phyloP scores from a whole-genome alignment of 2,329 filamentous ascomycete species.

The Chaetothyriales sp. region DNA sequence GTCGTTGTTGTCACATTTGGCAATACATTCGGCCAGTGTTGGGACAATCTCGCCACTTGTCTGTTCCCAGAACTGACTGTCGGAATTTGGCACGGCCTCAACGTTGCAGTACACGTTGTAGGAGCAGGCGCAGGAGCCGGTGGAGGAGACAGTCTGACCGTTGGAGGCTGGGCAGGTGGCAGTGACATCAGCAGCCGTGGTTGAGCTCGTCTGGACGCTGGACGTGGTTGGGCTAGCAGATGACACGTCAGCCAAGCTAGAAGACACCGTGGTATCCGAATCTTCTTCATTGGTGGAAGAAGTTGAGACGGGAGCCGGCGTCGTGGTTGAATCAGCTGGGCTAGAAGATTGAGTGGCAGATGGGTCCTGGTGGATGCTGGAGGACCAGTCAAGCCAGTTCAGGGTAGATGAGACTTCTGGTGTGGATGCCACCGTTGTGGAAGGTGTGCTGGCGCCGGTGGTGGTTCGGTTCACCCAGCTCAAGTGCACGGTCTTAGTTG shows the following conservation, averaged over 20 bases:
- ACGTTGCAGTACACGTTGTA: slow-evolving; percentile 9
- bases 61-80: slow-evolving; percentile 7
- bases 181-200: not conserved
- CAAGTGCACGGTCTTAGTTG: too few species aligned
- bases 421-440: not conserved
- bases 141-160: slow-evolving; percentile 3
- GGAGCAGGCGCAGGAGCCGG: slow-evolving; percentile 9
- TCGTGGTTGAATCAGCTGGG: not conserved
- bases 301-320: not conserved
- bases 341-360: too few species aligned
- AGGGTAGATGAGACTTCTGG: not conserved
- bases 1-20: slow-evolving; percentile 9
- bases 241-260: not conserved
- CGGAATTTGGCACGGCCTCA: slow-evolving; percentile 2
- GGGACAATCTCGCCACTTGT: not conserved
- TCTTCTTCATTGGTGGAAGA: slow-evolving; percentile 1
- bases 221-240: slow-evolving; percentile 6
- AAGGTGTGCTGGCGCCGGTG: not conserved
- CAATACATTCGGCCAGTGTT: slow-evolving; percentile 7
- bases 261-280: not conserved
- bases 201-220: slow-evolving; percentile 1
- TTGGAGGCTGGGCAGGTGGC: slow-evolving; percentile 8
- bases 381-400: not conserved
- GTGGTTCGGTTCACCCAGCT: too few species aligned
- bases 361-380: too few species aligned